Evolutionary conservation across 345 rosid species (phyloP).

Genomic region (Camelina sativa): DNA sequence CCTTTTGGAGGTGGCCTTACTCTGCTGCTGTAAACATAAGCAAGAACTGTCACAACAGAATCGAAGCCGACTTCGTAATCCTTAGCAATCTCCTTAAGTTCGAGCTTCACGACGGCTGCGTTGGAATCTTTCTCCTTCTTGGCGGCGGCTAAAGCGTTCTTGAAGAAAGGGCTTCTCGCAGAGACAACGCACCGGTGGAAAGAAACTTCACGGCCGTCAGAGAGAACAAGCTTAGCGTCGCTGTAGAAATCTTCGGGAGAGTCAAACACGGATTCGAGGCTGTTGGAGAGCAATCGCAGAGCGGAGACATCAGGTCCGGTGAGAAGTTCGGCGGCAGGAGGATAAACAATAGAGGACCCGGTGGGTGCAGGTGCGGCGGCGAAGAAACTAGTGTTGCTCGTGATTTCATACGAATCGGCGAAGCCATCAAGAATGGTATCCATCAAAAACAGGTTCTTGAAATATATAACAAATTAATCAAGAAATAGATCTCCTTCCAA

Average conservation of each 20-base stretch:
- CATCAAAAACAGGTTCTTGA: conserved; percentile 40
- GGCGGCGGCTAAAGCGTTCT: conserved; percentile 48
- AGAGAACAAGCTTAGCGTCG: conserved; percentile 65
- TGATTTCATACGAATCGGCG: conserved; percentile 70
- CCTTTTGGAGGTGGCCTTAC: conserved; percentile 58
- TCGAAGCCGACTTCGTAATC: conserved; percentile 64
- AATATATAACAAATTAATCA: neutral
- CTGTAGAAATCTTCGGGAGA: conserved; percentile 61
- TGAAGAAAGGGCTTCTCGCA: conserved; percentile 67
- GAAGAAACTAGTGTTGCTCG: conserved; percentile 49
- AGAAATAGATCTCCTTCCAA: neutral
- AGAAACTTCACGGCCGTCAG: conserved; percentile 58
- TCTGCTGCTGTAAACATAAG: conserved; percentile 70
- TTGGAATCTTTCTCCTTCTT: conserved; percentile 41
- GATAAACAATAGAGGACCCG: conserved; percentile 33
- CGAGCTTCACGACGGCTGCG: conserved; percentile 45
- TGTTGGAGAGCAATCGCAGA: conserved; percentile 58
- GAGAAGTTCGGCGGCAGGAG: conserved; percentile 18
- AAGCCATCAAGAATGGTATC: conserved; percentile 49
- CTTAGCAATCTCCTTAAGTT: conserved; percentile 60
- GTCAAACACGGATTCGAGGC: conserved; percentile 58
- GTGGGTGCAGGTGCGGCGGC: conserved; percentile 19
- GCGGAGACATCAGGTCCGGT: conserved; percentile 50
- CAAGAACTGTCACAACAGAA: conserved; percentile 65
- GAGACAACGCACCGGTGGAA: conserved; percentile 82